Evolutionary conservation across 2,329 filamentous ascomycete genomes (phyloP), one percentile per base, ranked within the genome.

Genomic region (Bisporella sp.): DNA sequence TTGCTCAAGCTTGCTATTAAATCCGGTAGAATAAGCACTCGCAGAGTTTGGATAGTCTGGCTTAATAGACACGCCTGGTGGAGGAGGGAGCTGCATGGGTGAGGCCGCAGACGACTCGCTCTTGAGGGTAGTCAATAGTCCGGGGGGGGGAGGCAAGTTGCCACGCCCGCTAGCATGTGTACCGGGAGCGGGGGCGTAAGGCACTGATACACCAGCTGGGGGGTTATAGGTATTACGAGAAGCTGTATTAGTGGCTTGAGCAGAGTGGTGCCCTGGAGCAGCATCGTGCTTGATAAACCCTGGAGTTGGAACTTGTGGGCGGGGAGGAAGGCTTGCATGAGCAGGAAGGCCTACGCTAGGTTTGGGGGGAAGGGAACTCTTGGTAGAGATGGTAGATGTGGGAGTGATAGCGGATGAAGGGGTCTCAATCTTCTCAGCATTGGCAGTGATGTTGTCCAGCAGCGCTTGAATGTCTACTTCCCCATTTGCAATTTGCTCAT

Each of bases 401-500:
- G 57, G 57, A 45, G 55, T 53, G 45, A 51, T 51, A 47, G 46
- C 41, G 31, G 50, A 41, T 46, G 54, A n/a, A 32, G 51, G 49
- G 31, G 55, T 35, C 44, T 61, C 63, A 58, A 61, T 64, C 48
- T 60, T 64, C 50, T 65, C 64, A 48, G 64, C 65, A 61, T 65
- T 67, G 37, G 65, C 65, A 48, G 64, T 66, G 50, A 67, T 67
- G 50, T 65, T 66, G 56, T 67, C 65, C 53, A 67, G 55, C 48
- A 67, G 54, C 48, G 65, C 64, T 51, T 67, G 65, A 37, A 67
- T 67, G 49, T 66, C 65, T 61, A 66, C 64, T 40, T 58, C 65
- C 53, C 58, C 62, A 55, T 55, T 62, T 41, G 58, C 32, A 48
- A 59, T 52, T 53, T 61, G 59, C 46, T 64, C 59, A 62, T 60